These are phyloP conservation scores for Amaranthus cruentus DNA, from an alignment of 148 eudicot species.

Conservation along the genomic window DNA sequence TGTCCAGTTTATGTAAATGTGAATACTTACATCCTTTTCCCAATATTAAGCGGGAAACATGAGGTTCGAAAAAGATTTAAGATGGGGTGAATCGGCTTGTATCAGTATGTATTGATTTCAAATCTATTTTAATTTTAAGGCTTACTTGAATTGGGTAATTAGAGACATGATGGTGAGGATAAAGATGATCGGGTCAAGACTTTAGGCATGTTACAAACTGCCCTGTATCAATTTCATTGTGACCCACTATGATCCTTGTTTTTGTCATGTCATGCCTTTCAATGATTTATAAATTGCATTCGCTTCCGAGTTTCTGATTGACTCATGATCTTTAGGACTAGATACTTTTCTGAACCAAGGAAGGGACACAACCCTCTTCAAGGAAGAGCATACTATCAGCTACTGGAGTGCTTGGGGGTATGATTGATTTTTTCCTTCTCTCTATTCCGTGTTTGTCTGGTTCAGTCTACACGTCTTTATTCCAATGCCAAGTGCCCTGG, in stretches of 20 bases:
- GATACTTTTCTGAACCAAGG: constrained; percentile 93
- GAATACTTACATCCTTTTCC: not conserved
- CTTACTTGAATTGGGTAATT: no score
- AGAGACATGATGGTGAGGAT: no score
- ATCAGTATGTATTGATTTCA: not conserved
- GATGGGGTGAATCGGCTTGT: not conserved
- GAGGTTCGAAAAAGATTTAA: not conserved
- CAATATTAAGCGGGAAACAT: not conserved
- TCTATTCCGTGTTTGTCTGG: not conserved
- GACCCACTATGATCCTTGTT: not conserved
- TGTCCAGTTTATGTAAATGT: not conserved
- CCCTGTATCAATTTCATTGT: no score
- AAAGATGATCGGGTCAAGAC: no score
- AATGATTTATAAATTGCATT: not conserved
- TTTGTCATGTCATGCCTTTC: not conserved
- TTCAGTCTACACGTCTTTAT: not conserved
- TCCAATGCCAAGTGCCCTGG: no score
- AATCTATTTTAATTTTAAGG: not conserved
- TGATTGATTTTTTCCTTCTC: constrained; percentile 9
- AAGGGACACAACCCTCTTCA: constrained; percentile 99
- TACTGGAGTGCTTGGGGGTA: constrained; percentile 99
- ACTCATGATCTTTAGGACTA: constrained; percentile 50
- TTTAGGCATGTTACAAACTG: no score
- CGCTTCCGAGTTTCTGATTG: not conserved
- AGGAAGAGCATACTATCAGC: constrained; percentile 98